Conservation (phyloP, 768 basidiomycete species). For the Tremella fuciformis region DNA sequence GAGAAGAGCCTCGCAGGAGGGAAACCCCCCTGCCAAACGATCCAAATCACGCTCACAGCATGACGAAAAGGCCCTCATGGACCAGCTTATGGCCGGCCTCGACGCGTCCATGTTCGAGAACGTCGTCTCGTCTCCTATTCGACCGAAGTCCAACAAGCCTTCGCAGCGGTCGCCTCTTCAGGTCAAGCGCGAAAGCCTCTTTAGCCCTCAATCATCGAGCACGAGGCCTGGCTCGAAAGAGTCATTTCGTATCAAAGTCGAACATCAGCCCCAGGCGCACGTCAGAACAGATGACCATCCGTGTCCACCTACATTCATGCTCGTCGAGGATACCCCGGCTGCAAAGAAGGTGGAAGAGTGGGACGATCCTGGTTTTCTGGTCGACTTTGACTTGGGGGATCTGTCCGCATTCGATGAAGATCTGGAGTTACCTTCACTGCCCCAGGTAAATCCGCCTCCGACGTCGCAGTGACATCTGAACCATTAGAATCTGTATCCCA, state of each 20-base stretch:
- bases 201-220: background rate
- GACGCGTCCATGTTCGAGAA: slow-evolving; percentile 60
- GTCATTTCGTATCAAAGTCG: background rate
- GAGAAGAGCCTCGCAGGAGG: too few relatives aligned
- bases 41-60: too few relatives aligned
- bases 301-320: slow-evolving; percentile 7
- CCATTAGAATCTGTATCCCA: slow-evolving; percentile 24
- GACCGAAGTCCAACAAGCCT: slow-evolving; percentile 7
- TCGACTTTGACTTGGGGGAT: slow-evolving; percentile 41
- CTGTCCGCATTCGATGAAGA: slow-evolving; percentile 34
- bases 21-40: too few relatives aligned
- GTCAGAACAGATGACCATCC: background rate
- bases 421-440: slow-evolving; percentile 13
- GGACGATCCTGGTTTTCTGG: slow-evolving; percentile 17
- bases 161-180: slow-evolving; percentile 14
- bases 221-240: background rate
- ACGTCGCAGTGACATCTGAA: slow-evolving; percentile 4
- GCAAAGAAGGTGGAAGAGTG: slow-evolving; percentile 24
- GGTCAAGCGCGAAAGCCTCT: slow-evolving; percentile 7
- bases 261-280: background rate
- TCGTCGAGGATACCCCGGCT: slow-evolving; percentile 9
- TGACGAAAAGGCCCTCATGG: slow-evolving; percentile 62
- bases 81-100: slow-evolving; percentile 58
- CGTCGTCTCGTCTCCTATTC: slow-evolving; percentile 51
- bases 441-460: slow-evolving; percentile 12